Conservation (phyloP, 768 basidiomycete species). For the Punctularia strigosozonata region DNA sequence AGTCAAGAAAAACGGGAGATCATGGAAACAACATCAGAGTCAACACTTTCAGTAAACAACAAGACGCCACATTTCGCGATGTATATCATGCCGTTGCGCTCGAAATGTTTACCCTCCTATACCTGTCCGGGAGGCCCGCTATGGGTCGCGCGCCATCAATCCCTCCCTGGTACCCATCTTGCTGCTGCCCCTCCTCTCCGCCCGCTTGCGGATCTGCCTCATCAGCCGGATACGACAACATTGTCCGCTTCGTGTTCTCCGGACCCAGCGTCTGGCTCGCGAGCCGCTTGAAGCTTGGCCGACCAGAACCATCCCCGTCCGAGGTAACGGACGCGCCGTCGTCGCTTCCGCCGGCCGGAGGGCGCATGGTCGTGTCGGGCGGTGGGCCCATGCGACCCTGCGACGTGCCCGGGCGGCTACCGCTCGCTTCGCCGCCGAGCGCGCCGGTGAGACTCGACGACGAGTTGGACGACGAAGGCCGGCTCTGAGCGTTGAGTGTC, state of each 20-base stretch:
- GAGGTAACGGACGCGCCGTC: constrained; percentile 15
- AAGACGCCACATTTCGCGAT: too few species aligned
- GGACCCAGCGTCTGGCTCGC: constrained; percentile 67
- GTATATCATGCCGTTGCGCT: too few species aligned
- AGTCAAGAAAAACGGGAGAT: too few species aligned
- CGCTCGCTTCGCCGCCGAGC: constrained; percentile 17
- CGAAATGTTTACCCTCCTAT: too few species aligned
- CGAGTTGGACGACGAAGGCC: constrained; percentile 8
- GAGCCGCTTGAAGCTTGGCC: constrained; percentile 64
- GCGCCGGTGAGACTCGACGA: constrained; percentile 29
- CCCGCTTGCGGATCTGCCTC: too few species aligned
- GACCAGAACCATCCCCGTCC: constrained; percentile 8
- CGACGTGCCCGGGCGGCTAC: constrained; percentile 19
- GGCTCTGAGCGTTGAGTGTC: neutral
- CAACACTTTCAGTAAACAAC: too few species aligned
- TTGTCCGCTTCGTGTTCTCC: constrained; percentile 37
- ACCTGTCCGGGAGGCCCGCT: too few species aligned
- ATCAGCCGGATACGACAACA: too few species aligned
- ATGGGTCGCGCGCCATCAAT: too few species aligned
- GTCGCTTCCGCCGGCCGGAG: constrained; percentile 20
- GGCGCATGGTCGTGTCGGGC: constrained; percentile 13
- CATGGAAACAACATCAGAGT: too few species aligned
- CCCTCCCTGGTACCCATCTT: too few species aligned
- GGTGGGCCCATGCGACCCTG: constrained; percentile 9
- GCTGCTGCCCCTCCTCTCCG: too few species aligned